Evolutionary conservation across 2,329 filamentous ascomycete genomes (phyloP).

Genomic region (Fusarium devonianum): DNA sequence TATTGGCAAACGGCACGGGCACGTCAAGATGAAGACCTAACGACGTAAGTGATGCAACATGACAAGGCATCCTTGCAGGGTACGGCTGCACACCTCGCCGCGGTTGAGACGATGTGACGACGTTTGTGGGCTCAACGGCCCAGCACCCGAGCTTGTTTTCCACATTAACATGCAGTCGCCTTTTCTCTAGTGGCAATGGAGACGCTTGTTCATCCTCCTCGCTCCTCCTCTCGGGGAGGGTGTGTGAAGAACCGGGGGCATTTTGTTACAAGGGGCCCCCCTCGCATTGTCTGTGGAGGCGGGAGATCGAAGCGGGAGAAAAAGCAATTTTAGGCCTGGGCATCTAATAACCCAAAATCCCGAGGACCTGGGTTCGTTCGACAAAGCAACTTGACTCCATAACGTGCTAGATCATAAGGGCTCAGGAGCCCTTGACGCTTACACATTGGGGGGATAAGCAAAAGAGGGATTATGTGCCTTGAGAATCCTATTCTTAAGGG

Average conservation of each 20-base stretch:
- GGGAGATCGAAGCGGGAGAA: constrained; percentile 35
- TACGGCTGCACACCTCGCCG: constrained; percentile 31
- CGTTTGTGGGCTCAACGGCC: no score
- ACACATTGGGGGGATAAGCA: no score
- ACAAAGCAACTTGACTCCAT: constrained; percentile 1
- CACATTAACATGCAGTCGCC: constrained; percentile 23
- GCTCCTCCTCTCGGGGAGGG: not conserved
- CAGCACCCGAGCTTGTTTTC: no score
- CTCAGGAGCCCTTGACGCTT: no score
- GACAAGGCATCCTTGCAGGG: constrained; percentile 20
- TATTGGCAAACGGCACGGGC: no score
- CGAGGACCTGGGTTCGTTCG: constrained; percentile 17
- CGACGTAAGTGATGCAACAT: constrained; percentile 18
- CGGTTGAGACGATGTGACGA: constrained; percentile 4
- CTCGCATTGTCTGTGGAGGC: constrained; percentile 32
- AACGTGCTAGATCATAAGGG: not conserved
- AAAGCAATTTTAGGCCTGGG: constrained; percentile 26
- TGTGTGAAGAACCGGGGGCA: not conserved
- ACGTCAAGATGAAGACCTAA: constrained; percentile 15
- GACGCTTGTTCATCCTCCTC: not conserved
- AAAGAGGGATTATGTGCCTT: no score
- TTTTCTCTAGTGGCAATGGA: constrained; percentile 12
- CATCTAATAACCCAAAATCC: constrained; percentile 9
- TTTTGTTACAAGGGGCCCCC: constrained; percentile 14
- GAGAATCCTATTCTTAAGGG: no score